A percentile compares a stretch with the other conserved stretches of the same genome.
Conservation (phyloP, 1,139 yeast species). For the Debaryomycetaceae sp. region DNA sequence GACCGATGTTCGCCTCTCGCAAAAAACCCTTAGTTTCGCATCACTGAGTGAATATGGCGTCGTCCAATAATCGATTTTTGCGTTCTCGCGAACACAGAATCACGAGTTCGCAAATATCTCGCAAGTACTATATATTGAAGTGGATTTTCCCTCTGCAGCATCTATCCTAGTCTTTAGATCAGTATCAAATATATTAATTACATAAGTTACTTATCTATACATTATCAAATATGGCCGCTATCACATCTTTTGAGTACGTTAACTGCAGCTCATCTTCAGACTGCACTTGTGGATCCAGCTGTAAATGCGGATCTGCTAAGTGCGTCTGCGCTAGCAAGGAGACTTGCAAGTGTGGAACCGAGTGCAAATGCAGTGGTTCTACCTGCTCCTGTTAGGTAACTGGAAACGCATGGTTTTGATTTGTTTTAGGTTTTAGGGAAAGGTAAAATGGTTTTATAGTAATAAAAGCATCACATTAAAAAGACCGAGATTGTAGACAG, state of each 20-base stretch:
- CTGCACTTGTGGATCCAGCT: constrained; percentile 1
- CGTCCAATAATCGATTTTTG: neutral
- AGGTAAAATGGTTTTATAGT: too few relatives aligned
- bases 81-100: neutral
- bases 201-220: neutral
- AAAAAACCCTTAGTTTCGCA: neutral
- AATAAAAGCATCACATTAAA: too few relatives aligned
- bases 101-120: neutral
- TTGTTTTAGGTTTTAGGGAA: too few relatives aligned
- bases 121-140: neutral
- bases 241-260: constrained; percentile 12
- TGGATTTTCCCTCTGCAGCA: neutral
- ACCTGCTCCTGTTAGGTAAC: constrained; percentile 6
- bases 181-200: neutral
- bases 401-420: too few relatives aligned
- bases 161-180: neutral
- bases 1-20: neutral
- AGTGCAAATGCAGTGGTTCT: constrained; percentile 9
- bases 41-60: neutral
- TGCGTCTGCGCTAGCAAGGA: constrained; percentile 4
- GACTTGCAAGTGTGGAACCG: constrained; percentile 12
- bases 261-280: constrained; percentile 4
- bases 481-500: too few relatives aligned
- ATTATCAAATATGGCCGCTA: constrained; percentile 11
- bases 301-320: constrained; percentile 3